phyloP scores from a whole-genome alignment of 345 rosid species.

The Mercurialis annua region DNA sequence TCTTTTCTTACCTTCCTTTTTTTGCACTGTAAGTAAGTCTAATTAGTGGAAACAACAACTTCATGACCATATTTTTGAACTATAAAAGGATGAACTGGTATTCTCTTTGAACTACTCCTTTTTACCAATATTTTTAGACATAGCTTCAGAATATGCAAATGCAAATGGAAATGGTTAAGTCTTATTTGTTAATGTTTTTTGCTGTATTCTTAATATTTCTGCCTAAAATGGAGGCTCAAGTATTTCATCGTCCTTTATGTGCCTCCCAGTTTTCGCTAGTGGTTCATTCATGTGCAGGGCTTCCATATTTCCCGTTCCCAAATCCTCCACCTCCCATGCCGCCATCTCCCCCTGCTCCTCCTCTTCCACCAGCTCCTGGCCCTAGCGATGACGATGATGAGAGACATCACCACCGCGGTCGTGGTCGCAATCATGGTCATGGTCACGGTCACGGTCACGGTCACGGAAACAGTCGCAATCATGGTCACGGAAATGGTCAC shows the following conservation, averaged over 20 bases:
- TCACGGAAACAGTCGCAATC: neutral
- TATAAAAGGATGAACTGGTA: constrained; percentile 22
- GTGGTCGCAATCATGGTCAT: neutral
- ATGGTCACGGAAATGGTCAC: neutral
- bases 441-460: constrained; percentile 7
- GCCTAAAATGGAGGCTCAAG: neutral
- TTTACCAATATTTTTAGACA: neutral
- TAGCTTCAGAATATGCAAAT: neutral
- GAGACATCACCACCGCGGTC: neutral
- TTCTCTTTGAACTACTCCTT: neutral
- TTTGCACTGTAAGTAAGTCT: constrained; percentile 1
- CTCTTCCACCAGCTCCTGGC: too few relatives aligned
- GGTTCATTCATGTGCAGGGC: constrained; percentile 56
- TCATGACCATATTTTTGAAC: constrained; percentile 15
- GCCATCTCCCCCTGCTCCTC: constrained; percentile 19
- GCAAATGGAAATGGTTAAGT: constrained; percentile 24
- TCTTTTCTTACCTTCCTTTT: constrained; percentile 11
- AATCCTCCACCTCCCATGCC: constrained; percentile 11
- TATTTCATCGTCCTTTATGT: constrained; percentile 53
- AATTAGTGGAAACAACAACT: constrained; percentile 17
- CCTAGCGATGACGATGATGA: constrained; percentile 5
- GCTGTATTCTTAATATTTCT: constrained; percentile 6
- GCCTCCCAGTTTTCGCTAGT: constrained; percentile 59
- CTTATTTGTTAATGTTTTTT: constrained; percentile 8
- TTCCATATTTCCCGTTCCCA: constrained; percentile 36